Conservation (phyloP, 208 protist genomes). For the Zelonia costaricensis region DNA sequence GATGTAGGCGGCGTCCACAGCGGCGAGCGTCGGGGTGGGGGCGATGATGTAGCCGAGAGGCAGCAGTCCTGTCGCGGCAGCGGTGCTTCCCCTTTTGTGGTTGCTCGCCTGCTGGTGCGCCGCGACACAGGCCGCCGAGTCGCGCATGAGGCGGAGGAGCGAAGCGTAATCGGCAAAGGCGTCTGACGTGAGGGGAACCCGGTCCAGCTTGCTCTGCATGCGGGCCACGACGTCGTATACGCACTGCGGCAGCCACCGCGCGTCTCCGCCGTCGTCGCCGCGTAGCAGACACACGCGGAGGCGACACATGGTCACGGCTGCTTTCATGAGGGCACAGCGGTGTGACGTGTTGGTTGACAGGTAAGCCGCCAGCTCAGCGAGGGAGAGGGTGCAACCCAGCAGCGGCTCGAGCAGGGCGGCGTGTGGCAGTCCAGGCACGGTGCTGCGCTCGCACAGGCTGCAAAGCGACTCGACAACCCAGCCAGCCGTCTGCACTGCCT, state of each 20-base stretch:
- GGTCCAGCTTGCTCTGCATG: constrained; percentile 17
- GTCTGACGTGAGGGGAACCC: constrained; percentile 8
- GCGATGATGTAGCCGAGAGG: constrained; percentile 20
- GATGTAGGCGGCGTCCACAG: constrained; percentile 16
- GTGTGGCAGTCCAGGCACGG: constrained; percentile 3
- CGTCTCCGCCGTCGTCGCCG: neutral
- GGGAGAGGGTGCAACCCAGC: constrained; percentile 18
- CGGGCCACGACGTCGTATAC: constrained; percentile 13
- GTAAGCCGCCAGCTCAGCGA: constrained; percentile 23
- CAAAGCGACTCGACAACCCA: constrained; percentile 15
- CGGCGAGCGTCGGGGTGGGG: neutral
- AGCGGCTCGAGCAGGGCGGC: constrained; percentile 11
- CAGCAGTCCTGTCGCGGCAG: neutral
- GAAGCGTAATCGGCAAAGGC: constrained; percentile 14
- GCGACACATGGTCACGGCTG: constrained; percentile 19
- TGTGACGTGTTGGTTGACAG: constrained; percentile 15
- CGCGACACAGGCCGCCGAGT: neutral
- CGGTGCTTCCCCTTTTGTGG: constrained; percentile 3
- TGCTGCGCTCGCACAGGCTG: neutral
- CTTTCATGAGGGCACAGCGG: constrained; percentile 22
- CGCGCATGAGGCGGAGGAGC: constrained; percentile 14
- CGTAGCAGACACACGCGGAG: constrained; percentile 3
- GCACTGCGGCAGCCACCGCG: constrained; percentile 18
- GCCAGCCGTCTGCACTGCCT: constrained; percentile 10
- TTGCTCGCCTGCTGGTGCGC: too few species aligned